A percentile compares a stretch with the other conserved stretches of the same genome.
These are phyloP conservation scores for Chrysopogon serrulatus DNA, from an alignment of 176 grass and related monocot species.

Conservation along the genomic window DNA sequence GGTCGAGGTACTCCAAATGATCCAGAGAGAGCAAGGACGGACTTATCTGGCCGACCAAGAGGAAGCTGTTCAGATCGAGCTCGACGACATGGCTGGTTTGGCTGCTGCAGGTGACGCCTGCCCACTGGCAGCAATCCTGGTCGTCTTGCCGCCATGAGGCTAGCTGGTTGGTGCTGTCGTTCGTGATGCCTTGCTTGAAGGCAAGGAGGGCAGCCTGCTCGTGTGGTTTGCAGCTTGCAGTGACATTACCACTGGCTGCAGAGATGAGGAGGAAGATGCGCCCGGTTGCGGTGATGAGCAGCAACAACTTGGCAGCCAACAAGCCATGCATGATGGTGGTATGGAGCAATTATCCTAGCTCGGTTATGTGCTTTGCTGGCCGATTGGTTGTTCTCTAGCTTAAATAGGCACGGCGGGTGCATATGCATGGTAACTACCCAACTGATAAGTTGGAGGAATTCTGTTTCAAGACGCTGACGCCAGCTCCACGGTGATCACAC, in stretches of 20 bases:
- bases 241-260: neutral
- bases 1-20: slow-evolving; percentile 15
- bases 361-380: too few relatives aligned
- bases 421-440: too few relatives aligned
- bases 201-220: slow-evolving; percentile 16
- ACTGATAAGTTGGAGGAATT: too few relatives aligned
- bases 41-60: slow-evolving; percentile 27
- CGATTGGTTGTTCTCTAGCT: too few relatives aligned
- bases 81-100: neutral
- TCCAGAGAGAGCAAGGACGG: slow-evolving; percentile 13
- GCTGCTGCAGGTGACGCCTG: slow-evolving; percentile 5
- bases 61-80: neutral
- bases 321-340: neutral
- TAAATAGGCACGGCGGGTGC: too few relatives aligned
- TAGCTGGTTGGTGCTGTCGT: neutral
- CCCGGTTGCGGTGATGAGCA: neutral
- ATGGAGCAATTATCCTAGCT: too few relatives aligned
- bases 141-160: neutral
- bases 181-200: slow-evolving; percentile 18
- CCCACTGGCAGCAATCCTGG: slow-evolving; percentile 22
- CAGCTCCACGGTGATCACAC: too few relatives aligned
- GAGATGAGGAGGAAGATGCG: neutral
- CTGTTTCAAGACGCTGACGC: too few relatives aligned
- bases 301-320: accelerated
- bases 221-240: neutral